Conservation (phyloP, 768 basidiomycete genomes). For the Daedaleopsis sinensis region DNA sequence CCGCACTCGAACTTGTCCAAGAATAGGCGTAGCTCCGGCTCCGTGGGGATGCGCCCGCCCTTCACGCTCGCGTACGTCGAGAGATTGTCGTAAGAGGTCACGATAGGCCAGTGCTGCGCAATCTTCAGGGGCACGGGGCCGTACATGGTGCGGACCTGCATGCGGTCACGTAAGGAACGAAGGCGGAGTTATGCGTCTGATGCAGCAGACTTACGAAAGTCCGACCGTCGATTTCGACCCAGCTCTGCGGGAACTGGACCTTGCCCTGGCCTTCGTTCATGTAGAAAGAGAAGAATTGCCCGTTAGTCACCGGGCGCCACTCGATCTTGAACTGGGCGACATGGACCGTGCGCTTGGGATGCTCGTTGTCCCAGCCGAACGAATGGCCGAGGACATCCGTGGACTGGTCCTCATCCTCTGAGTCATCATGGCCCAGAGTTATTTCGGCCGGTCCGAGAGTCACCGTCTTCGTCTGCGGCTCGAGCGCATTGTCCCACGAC, state of each 20-base stretch:
- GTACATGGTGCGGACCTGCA: slow-evolving; percentile 80
- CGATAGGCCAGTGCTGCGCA: slow-evolving; percentile 85
- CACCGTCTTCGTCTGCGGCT: slow-evolving; percentile 47
- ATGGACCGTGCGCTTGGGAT: slow-evolving; percentile 61
- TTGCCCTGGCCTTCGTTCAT: slow-evolving; percentile 41
- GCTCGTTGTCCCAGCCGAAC: slow-evolving; percentile 97
- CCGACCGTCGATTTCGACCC: slow-evolving; percentile 59
- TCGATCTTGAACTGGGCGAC: slow-evolving; percentile 77
- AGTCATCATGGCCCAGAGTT: slow-evolving; percentile 81
- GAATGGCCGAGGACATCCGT: slow-evolving; percentile 56
- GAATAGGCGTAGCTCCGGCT: slow-evolving; percentile 83
- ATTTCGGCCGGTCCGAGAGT: slow-evolving; percentile 62
- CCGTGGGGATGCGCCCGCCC: slow-evolving; percentile 93
- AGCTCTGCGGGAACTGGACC: slow-evolving; percentile 67
- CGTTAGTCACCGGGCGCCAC: slow-evolving; percentile 87
- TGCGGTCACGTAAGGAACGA: slow-evolving; percentile 24
- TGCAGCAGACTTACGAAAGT: slow-evolving; percentile 44
- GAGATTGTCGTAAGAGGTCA: slow-evolving; percentile 77
- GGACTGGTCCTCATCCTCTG: slow-evolving; percentile 65
- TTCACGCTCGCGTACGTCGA: slow-evolving; percentile 81
- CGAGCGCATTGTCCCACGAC: slow-evolving; percentile 50
- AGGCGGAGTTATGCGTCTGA: not conserved
- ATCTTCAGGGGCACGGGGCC: slow-evolving; percentile 79
- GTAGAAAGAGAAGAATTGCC: slow-evolving; percentile 78
- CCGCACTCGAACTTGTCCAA: slow-evolving; percentile 73